Percentiles rank a stretch among this genome's conserved stretches.
phyloP scores from a whole-genome alignment of 1,284 basidiomycete genomes.

The Sanguinoderma infundibulare region DNA sequence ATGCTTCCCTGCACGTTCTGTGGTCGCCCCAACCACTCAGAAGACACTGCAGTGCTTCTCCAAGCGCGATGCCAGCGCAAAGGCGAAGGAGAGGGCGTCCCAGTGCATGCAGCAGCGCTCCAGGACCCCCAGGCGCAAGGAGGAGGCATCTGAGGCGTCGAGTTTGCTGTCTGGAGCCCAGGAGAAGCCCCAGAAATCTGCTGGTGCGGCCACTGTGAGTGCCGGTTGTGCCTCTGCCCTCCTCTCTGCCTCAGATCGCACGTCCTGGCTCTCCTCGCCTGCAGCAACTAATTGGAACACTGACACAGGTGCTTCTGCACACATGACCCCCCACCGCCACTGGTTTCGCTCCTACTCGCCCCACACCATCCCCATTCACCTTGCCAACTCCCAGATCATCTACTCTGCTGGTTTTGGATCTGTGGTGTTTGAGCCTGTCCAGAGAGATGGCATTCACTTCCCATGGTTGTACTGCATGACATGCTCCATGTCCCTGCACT shows the following conservation, averaged over 20 bases:
- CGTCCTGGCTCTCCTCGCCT: neutral
- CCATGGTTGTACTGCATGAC: slow-evolving; percentile 12
- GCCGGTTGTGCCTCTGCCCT: neutral
- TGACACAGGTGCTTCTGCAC: slow-evolving; percentile 6
- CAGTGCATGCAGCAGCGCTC: neutral
- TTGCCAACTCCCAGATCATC: neutral
- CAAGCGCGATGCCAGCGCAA: too few species aligned
- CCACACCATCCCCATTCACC: neutral
- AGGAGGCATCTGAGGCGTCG: neutral
- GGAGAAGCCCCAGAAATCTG: neutral
- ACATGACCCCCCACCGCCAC: slow-evolving; percentile 11
- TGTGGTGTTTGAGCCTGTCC: slow-evolving; percentile 36
- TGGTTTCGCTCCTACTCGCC: slow-evolving; percentile 33
- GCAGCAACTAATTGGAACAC: neutral
- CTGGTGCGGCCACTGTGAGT: too few species aligned
- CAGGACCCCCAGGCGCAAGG: too few species aligned
- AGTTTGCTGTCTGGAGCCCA: neutral
- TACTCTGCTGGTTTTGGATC: slow-evolving; percentile 31
- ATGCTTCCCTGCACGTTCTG: too few species aligned
- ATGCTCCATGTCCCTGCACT: slow-evolving; percentile 21
- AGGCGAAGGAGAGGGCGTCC: too few species aligned
- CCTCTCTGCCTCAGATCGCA: neutral
- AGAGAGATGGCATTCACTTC: slow-evolving; percentile 18
- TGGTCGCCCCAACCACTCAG: too few species aligned
- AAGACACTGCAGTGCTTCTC: too few species aligned